A percentile compares a stretch with the other conserved stretches of the same genome.
phyloP scores from a whole-genome alignment of 2,329 filamentous ascomycete species.

The Aspergillus pseudonomiae region DNA sequence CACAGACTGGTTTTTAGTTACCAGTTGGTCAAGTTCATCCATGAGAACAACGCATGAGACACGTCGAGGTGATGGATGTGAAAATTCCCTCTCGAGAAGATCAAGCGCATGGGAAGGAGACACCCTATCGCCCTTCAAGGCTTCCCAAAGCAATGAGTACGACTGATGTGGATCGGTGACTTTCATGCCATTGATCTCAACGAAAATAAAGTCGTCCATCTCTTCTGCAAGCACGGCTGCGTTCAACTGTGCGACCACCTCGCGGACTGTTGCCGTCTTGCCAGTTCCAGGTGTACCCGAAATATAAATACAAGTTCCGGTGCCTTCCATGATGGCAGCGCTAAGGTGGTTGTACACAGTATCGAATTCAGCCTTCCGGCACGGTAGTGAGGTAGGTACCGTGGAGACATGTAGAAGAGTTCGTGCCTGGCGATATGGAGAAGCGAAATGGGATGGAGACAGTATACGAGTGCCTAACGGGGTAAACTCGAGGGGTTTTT shows the following conservation, averaged over 20 bases:
- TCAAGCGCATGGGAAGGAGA: slow-evolving; percentile 90
- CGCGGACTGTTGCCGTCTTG: slow-evolving; percentile 95
- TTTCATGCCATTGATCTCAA: slow-evolving; percentile 99
- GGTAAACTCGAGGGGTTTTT: slow-evolving; percentile 92
- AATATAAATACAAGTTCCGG: slow-evolving; percentile 96
- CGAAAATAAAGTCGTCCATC: slow-evolving; percentile 97
- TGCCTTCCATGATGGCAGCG: slow-evolving; percentile 89
- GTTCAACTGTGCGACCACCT: slow-evolving; percentile 88
- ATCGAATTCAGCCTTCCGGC: slow-evolving; percentile 87
- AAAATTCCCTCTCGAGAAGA: slow-evolving; percentile 89
- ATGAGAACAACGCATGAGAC: slow-evolving; percentile 96
- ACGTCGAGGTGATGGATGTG: slow-evolving; percentile 82
- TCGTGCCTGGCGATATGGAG: slow-evolving; percentile 89
- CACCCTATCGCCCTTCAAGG: slow-evolving; percentile 88
- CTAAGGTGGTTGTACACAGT: slow-evolving; percentile 93
- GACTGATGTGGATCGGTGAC: slow-evolving; percentile 97
- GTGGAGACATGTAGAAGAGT: slow-evolving; percentile 90
- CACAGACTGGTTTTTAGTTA: slow-evolving; percentile 98
- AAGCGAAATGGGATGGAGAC: slow-evolving; percentile 71
- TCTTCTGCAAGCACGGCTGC: slow-evolving; percentile 86
- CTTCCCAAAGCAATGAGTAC: slow-evolving; percentile 94
- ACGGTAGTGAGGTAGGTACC: slow-evolving; percentile 85
- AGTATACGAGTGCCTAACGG: slow-evolving; percentile 87
- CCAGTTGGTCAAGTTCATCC: slow-evolving; percentile 97
- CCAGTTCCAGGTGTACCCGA: slow-evolving; percentile 97